Conservation (phyloP, 495 filamentous ascomycete species). For the Echria macrotheca region DNA sequence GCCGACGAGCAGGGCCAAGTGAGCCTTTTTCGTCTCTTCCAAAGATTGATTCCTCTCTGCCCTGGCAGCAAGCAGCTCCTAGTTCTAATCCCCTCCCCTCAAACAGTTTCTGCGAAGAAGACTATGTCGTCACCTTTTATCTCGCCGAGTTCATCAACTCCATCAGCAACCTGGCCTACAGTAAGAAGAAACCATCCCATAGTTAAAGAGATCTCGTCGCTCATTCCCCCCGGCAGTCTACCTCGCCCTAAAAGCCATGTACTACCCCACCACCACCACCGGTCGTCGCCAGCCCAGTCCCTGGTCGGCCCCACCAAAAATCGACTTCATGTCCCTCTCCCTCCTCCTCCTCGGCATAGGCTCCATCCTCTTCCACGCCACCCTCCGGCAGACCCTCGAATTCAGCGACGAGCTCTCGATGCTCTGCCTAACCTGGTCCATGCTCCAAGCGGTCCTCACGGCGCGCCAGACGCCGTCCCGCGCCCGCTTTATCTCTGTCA, state of each 20-base stretch:
- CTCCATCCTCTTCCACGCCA: conserved; percentile 47
- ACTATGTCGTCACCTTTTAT: conserved; percentile 50
- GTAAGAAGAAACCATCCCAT: conserved; percentile 22
- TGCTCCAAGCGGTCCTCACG: conserved; percentile 48
- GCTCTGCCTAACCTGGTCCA: conserved; percentile 45
- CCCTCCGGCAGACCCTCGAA: conserved; percentile 49
- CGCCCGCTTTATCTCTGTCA: conserved; percentile 26
- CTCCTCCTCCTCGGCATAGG: conserved; percentile 53
- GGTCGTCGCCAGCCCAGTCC: too few relatives aligned
- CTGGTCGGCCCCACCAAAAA: background rate
- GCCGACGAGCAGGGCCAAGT: conserved; percentile 30
- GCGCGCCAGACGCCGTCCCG: conserved; percentile 28
- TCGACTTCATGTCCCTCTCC: conserved; percentile 26
- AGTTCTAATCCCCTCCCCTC: background rate
- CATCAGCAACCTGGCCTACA: conserved; percentile 47
- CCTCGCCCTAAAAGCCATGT: conserved; percentile 19
- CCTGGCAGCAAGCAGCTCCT: background rate
- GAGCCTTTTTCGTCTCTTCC: too few relatives aligned
- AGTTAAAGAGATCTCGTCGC: background rate
- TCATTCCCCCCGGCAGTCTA: conserved; percentile 19
- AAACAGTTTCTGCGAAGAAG: conserved; percentile 34
- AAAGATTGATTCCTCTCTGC: too few relatives aligned
- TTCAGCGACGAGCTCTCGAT: conserved; percentile 54
- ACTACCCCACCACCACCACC: conserved; percentile 6
- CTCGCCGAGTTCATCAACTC: conserved; percentile 55